Percentiles rank a stretch among this genome's conserved stretches.
Conservation (phyloP, 441 rosid genomes). For the Lepidium campestre region DNA sequence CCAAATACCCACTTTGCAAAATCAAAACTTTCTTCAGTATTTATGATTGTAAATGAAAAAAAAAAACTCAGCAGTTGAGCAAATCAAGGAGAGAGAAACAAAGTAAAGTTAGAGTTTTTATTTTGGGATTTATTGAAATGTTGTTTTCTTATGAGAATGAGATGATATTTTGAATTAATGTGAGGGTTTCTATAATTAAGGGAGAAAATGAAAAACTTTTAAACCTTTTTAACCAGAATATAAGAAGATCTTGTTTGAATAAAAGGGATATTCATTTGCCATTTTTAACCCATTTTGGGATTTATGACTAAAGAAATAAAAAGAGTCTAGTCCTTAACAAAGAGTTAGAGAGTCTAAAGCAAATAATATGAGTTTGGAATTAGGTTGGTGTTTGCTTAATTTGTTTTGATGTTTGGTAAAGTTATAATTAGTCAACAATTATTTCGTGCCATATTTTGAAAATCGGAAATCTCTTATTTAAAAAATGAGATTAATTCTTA, state of each 20-base stretch:
- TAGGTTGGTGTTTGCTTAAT: no score
- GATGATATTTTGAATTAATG: conserved; percentile 16
- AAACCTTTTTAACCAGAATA: conserved; percentile 11
- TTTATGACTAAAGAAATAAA: conserved; percentile 10
- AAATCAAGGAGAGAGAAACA: conserved; percentile 27
- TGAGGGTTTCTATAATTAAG: conserved; percentile 16
- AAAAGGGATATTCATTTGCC: not conserved
- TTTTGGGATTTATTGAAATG: not conserved
- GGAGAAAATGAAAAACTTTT: not conserved
- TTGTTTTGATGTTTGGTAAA: no score
- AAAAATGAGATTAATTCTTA: no score
- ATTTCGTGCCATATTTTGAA: no score
- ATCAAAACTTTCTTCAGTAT: not conserved
- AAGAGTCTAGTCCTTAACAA: no score
- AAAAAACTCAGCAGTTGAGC: conserved; percentile 21
- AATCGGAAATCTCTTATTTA: no score
- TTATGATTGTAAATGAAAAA: not conserved
- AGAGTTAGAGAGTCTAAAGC: no score
- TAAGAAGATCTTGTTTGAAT: conserved; percentile 16
- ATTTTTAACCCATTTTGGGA: conserved; percentile 20
- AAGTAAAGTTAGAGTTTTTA: not conserved
- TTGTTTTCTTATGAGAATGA: conserved; percentile 30
- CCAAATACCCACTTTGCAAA: conserved; percentile 2
- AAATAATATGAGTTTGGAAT: no score
- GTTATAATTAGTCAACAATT: not conserved